Base-by-base conservation (phyloP, 805 yeast species). In the Nakazawaea anatomiae region DNA sequence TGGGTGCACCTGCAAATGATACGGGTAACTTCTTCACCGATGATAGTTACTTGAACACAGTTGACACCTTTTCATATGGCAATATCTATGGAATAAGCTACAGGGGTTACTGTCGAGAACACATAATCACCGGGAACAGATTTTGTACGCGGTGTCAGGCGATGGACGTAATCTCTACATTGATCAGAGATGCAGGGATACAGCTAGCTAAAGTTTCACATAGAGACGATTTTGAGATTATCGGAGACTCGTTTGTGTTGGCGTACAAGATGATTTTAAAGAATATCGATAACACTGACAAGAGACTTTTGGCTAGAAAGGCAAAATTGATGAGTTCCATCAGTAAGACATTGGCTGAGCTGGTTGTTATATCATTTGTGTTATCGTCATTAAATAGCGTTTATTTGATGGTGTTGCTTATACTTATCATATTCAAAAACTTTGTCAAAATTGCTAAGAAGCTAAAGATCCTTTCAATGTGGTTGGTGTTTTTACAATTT, bases 121-220 rank as follows among this genome's bases (percentile, higher is more conserved):
- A 69, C 36, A 52, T 44, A 52, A 53, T 12, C 52, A 59, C 12
- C 51, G 55, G 44, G 27, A 45, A 32, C 42, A 57, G 47, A 45
- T 60, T 54, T 57, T 71, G 82, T 54, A 59, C 67, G 54, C 58
- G 57, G 8, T 68, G 72, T 46, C 59, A 63, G 46, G 82, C 81
- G 1, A 60, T 77, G 50, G 83, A 80, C 58, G 56, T 79, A 12
- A 62, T 75, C 7, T 66, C 77, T 6, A 73, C 74, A 11, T 61
- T 79, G 12, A 67, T 79, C 9, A 67, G 73, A 51, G 85, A 80
- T 60, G 69, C 81, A 10, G 82, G 80, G 4, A 64, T 63, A 2
- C 80, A 74, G 54, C 61, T 76, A 40, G 75, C 73, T 8, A 59
- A 60, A 29, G 60, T 73, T 29, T 70, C 80, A 4, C 65, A 66